phyloP scores from a whole-genome alignment of 371 early-diverging fungal species.

The Rhizopus sp. region DNA sequence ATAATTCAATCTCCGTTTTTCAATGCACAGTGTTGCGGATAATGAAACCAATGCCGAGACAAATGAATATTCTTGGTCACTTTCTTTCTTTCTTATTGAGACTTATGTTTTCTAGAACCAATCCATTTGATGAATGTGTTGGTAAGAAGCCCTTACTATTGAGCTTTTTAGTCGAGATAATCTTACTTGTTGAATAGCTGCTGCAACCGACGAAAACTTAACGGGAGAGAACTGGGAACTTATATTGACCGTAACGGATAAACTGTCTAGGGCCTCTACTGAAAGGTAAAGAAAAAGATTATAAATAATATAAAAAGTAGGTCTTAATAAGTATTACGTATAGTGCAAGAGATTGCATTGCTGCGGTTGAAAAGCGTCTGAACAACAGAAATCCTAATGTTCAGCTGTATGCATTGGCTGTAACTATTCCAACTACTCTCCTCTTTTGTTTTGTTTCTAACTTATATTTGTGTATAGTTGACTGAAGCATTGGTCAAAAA shows the following conservation, averaged over 20 bases:
- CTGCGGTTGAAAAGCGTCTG: conserved; percentile 74
- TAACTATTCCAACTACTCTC: conserved; percentile 30
- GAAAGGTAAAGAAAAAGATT: conserved; percentile 36
- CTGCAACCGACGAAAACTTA: conserved; percentile 90
- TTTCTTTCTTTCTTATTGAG: conserved; percentile 11
- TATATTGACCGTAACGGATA: conserved; percentile 88
- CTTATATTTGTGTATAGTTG: conserved; percentile 39
- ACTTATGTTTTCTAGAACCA: conserved; percentile 59
- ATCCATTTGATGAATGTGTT: conserved; percentile 66
- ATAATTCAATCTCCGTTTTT: no score
- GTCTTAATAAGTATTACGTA: not conserved
- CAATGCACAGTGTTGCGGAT: not conserved
- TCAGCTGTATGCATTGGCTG: conserved; percentile 72
- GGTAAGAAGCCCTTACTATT: conserved; percentile 39
- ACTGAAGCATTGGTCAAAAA: conserved; percentile 90
- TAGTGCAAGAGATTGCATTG: conserved; percentile 74
- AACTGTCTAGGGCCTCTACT: conserved; percentile 59
- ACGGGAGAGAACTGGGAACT: conserved; percentile 94
- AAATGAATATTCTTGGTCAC: conserved; percentile 4
- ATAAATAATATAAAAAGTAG: not conserved
- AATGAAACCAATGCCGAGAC: conserved; percentile 2
- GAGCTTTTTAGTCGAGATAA: not conserved
- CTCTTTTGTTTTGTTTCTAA: not conserved
- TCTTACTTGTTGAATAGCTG: conserved; percentile 39
- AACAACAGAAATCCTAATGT: conserved; percentile 86